A percentile compares a stretch with the other conserved stretches of the same genome.
phyloP scores from a whole-genome alignment of 257 asterid species.

The Nicotiana undulata region DNA sequence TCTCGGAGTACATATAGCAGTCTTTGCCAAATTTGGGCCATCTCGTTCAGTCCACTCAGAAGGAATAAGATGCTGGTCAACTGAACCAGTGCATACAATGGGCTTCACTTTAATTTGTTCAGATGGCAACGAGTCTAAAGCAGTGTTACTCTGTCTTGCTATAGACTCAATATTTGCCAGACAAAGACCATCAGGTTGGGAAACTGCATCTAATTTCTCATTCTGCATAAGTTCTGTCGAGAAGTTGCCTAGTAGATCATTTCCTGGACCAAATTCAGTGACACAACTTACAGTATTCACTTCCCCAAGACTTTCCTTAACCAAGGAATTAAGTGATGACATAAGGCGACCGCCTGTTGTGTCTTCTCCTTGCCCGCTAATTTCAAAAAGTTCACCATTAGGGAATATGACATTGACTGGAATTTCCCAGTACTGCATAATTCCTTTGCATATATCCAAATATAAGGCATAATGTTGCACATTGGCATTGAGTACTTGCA shows the following conservation, averaged over 20 bases:
- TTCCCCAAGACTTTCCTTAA: slow-evolving; percentile 21
- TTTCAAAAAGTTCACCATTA: slow-evolving; percentile 21
- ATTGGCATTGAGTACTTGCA: slow-evolving; percentile 37
- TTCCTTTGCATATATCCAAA: slow-evolving; percentile 59
- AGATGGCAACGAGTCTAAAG: slow-evolving; percentile 6
- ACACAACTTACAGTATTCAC: slow-evolving; percentile 31
- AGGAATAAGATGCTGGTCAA: slow-evolving; percentile 19
- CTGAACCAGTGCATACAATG: slow-evolving; percentile 20
- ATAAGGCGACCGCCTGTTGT: slow-evolving; percentile 18
- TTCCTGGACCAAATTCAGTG: slow-evolving; percentile 21
- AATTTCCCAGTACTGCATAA: slow-evolving; percentile 56
- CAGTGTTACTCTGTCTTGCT: slow-evolving; percentile 14
- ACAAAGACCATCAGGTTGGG: slow-evolving; percentile 12
- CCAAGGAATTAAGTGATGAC: slow-evolving; percentile 19
- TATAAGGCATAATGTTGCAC: slow-evolving; percentile 35
- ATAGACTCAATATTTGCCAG: slow-evolving; percentile 11
- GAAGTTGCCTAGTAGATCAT: slow-evolving; percentile 6
- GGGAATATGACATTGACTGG: slow-evolving; percentile 26
- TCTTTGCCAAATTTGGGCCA: slow-evolving; percentile 22
- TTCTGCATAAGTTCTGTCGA: slow-evolving; percentile 9
- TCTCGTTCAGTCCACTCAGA: slow-evolving; percentile 30
- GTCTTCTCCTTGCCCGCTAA: slow-evolving; percentile 19
- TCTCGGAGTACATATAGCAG: slow-evolving; percentile 17
- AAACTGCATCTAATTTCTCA: slow-evolving; percentile 12
- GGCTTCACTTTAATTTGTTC: slow-evolving; percentile 16